A percentile compares a stretch with the other conserved stretches of the same genome.
Conservation (phyloP, 139 green algal species). For the Chloropicon primus region DNA sequence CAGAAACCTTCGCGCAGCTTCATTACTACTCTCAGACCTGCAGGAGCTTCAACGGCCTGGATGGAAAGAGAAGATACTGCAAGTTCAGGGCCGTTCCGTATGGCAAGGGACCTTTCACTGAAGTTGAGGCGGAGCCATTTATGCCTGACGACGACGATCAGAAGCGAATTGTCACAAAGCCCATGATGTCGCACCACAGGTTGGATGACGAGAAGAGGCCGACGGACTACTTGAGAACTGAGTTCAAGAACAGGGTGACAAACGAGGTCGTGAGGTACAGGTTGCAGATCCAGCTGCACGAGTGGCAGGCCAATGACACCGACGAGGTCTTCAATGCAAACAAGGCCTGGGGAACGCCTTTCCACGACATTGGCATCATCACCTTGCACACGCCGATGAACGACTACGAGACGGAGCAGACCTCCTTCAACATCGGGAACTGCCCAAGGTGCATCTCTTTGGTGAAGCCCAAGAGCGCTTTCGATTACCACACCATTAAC, state of each 20-base stretch:
- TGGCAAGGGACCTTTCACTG: neutral
- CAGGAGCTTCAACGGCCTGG: neutral
- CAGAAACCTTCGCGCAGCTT: neutral
- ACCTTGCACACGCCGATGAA: neutral
- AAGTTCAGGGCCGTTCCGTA: neutral
- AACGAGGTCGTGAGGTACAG: neutral
- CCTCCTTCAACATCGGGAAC: neutral
- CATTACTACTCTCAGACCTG: neutral
- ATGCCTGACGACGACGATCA: neutral
- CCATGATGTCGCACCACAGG: neutral
- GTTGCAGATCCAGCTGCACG: neutral
- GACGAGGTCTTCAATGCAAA: neutral
- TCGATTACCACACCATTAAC: neutral
- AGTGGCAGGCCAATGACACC: neutral
- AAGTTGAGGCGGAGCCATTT: neutral
- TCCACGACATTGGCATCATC: neutral
- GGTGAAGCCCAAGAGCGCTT: neutral
- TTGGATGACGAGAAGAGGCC: neutral
- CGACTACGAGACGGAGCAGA: neutral
- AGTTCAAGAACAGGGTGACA: neutral
- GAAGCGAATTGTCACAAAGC: neutral
- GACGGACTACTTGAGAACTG: neutral
- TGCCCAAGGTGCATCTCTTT: neutral
- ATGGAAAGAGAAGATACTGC: neutral
- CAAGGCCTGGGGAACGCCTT: neutral